A percentile compares a stretch with the other conserved stretches of the same genome.
Conservation (phyloP, 108 stramenopile species). For the Skeletonema menzelii region DNA sequence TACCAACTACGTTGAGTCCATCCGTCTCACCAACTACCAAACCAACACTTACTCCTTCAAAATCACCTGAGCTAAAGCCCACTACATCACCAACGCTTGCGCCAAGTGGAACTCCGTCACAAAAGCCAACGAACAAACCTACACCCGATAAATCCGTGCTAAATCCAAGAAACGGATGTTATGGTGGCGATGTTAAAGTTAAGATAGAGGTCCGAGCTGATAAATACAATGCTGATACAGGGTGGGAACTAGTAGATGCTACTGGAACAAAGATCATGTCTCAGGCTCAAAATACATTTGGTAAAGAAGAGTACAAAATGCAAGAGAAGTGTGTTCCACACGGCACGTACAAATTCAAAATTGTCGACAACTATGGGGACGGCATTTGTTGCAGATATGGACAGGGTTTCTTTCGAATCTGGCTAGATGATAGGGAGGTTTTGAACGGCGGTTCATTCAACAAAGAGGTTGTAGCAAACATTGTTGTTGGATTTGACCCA, state of each 20-base stretch:
- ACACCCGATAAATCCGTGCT: constrained; percentile 8
- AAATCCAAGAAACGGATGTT: constrained; percentile 36
- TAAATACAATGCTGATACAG: constrained; percentile 30
- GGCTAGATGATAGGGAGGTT: constrained; percentile 13
- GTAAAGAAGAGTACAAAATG: constrained; percentile 2
- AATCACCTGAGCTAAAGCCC: constrained; percentile 1
- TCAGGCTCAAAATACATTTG: constrained; percentile 15
- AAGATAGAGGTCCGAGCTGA: constrained; percentile 35
- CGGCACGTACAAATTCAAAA: constrained; percentile 38
- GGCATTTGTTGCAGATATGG: constrained; percentile 37
- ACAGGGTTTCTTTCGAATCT: constrained; percentile 12
- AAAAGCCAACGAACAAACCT: constrained; percentile 29
- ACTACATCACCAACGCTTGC: background rate
- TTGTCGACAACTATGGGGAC: constrained; percentile 43
- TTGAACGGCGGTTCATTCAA: constrained; percentile 22
- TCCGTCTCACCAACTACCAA: constrained; percentile 8
- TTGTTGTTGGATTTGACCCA: constrained; percentile 39
- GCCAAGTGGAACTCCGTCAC: constrained; percentile 12
- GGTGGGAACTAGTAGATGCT: constrained; percentile 16
- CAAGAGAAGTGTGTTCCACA: constrained; percentile 32
- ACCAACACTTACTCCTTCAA: constrained; percentile 3
- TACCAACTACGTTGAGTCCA: constrained; percentile 4
- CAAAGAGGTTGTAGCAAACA: constrained; percentile 7
- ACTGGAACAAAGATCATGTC: constrained; percentile 11
- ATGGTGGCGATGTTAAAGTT: constrained; percentile 35